These are phyloP conservation scores for Ogataea haglerorum DNA, from an alignment of 805 yeast genomes.

Conservation along the genomic window DNA sequence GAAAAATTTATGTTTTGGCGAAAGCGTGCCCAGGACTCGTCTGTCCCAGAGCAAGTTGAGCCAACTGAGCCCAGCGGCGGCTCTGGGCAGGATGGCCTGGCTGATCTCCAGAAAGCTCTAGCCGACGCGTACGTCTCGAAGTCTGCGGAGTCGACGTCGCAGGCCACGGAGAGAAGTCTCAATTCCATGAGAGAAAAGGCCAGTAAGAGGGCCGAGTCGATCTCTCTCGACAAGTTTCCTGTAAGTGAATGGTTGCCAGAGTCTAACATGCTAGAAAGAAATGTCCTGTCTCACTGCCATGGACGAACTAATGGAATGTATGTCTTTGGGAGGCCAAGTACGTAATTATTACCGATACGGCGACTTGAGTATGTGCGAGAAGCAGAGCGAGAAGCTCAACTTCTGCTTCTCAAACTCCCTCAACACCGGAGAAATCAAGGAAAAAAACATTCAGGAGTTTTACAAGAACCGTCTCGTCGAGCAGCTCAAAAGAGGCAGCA, in stretches of 20 bases:
- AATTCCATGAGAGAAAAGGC: conserved; percentile 28
- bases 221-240: conserved; percentile 30
- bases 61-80: background rate
- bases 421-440: conserved; percentile 50
- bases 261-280: conserved; percentile 27
- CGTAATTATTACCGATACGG: conserved; percentile 85
- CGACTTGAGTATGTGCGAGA: conserved; percentile 64
- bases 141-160: conserved; percentile 17
- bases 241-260: conserved; percentile 22
- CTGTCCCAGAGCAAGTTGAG: background rate
- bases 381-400: conserved; percentile 69
- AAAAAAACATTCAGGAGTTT: conserved; percentile 58
- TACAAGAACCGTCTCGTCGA: conserved; percentile 61
- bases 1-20: conserved; percentile 9
- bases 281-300: conserved; percentile 79
- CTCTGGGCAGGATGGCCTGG: conserved; percentile 2
- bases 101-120: conserved; percentile 17
- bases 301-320: conserved; percentile 82
- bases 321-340: conserved; percentile 87
- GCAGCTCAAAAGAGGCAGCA: conserved; percentile 63
- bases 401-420: conserved; percentile 68
- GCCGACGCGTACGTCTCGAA: conserved; percentile 23
- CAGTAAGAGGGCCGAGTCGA: conserved; percentile 25
- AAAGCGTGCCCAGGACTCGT: background rate
- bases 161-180: conserved; percentile 1